These are phyloP conservation scores for Phaseolus coccineus DNA, from an alignment of 331 rosid species.

Conservation along the genomic window DNA sequence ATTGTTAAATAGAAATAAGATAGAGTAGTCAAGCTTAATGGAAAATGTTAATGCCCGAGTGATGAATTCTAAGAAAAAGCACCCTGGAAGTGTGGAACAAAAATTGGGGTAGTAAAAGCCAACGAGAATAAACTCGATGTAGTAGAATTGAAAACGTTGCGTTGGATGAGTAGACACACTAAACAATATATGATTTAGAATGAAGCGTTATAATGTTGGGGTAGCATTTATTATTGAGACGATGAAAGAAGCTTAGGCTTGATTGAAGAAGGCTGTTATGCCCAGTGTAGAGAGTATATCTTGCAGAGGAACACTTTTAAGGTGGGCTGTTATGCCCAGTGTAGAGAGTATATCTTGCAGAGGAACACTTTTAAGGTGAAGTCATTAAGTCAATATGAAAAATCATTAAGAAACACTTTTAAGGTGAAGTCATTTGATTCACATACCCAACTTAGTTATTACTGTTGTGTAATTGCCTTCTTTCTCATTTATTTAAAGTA, in stretches of 20 bases:
- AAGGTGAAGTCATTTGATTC: background rate
- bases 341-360: background rate
- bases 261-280: too few relatives aligned
- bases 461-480: background rate
- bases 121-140: slow-evolving; percentile 1
- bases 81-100: background rate
- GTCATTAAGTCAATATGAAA: background rate
- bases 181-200: background rate
- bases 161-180: background rate
- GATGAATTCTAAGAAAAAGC: too few relatives aligned
- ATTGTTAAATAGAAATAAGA: background rate
- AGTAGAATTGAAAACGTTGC: background rate
- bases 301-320: background rate
- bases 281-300: background rate
- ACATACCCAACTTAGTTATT: background rate
- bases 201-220: background rate
- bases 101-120: background rate
- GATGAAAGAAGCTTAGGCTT: too few relatives aligned
- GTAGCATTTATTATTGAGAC: too few relatives aligned
- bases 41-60: background rate
- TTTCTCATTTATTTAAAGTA: slow-evolving; percentile 16
- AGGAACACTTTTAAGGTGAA: background rate
- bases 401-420: background rate
- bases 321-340: too few relatives aligned
- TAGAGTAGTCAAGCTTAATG: background rate